A percentile compares a stretch with the other conserved stretches of the same genome.
Evolutionary conservation across 495 filamentous ascomycete species (phyloP).

Genomic region (Usnea hakonensis): DNA sequence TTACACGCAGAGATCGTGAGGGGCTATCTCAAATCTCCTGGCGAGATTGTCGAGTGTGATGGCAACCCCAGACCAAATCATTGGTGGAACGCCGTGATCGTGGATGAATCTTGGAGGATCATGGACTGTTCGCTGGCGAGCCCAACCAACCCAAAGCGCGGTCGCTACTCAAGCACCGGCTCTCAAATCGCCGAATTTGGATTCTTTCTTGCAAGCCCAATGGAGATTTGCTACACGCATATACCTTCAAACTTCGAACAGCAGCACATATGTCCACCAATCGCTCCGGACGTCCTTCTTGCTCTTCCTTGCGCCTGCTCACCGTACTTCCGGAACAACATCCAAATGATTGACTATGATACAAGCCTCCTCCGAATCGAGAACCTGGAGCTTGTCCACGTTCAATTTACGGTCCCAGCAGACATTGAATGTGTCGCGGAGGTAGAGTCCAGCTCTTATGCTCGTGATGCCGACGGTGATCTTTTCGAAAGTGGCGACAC

Average conservation of each 20-base stretch:
- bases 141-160: constrained; percentile 76
- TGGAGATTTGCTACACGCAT: constrained; percentile 90
- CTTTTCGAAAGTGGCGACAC: constrained; percentile 87
- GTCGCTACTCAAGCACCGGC: constrained; percentile 62
- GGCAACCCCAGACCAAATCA: constrained; percentile 75
- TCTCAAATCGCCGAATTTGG: constrained; percentile 69
- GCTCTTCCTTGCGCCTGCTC: constrained; percentile 80
- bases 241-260: constrained; percentile 76
- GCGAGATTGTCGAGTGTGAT: constrained; percentile 70
- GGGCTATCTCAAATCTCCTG: constrained; percentile 85
- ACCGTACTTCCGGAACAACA: constrained; percentile 72
- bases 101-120: constrained; percentile 92
- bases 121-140: constrained; percentile 92
- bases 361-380: constrained; percentile 81
- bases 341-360: constrained; percentile 81
- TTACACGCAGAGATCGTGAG: constrained; percentile 75
- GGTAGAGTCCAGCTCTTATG: constrained; percentile 74
- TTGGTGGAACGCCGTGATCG: constrained; percentile 95
- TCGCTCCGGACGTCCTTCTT: constrained; percentile 73
- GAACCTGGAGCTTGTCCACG: constrained; percentile 82
- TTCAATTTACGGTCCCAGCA: constrained; percentile 75
- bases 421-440: constrained; percentile 94
- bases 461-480: constrained; percentile 80
- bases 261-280: constrained; percentile 86
- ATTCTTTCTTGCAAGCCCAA: constrained; percentile 84